A percentile compares a stretch with the other conserved stretches of the same genome.
phyloP scores from a whole-genome alignment of 306 rosid species.

The Calophaca sinica region DNA sequence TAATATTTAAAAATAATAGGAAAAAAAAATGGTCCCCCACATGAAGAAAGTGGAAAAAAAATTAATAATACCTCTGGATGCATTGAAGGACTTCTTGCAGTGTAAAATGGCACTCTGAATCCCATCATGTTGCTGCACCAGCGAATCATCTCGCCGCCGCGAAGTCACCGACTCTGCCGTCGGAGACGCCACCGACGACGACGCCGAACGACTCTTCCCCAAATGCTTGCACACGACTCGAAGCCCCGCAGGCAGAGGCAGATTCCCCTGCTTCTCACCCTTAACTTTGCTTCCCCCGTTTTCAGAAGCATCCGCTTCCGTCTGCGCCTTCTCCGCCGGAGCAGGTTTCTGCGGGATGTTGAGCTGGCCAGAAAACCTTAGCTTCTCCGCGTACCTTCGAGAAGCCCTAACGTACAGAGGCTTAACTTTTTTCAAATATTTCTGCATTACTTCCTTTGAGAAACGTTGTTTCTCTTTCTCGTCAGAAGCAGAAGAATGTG shows the following conservation, averaged over 20 bases:
- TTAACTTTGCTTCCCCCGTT: constrained; percentile 42
- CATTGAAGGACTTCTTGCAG: constrained; percentile 87
- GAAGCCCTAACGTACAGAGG: constrained; percentile 83
- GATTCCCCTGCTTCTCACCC: constrained; percentile 57
- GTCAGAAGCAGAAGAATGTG: constrained; percentile 46
- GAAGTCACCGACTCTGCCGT: constrained; percentile 55
- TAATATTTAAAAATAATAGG: too few relatives aligned
- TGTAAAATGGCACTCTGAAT: constrained; percentile 93
- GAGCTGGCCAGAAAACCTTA: constrained; percentile 61
- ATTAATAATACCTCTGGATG: constrained; percentile 61
- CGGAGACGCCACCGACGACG: constrained; percentile 47
- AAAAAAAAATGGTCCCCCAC: constrained; percentile 1
- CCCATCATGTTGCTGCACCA: constrained; percentile 85
- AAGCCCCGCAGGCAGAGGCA: constrained; percentile 62
- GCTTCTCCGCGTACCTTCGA: constrained; percentile 66
- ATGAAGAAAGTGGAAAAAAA: not conserved
- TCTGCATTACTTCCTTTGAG: constrained; percentile 73
- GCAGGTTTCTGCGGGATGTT: constrained; percentile 25
- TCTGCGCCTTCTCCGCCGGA: constrained; percentile 39
- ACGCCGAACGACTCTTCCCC: constrained; percentile 86
- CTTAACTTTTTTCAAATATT: constrained; percentile 79
- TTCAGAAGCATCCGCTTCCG: constrained; percentile 44
- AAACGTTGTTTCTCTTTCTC: constrained; percentile 59
- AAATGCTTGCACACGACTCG: constrained; percentile 83
- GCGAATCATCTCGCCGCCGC: constrained; percentile 75